Conservation (phyloP, 1,139 yeast genomes). For the Pichia sp. region DNA sequence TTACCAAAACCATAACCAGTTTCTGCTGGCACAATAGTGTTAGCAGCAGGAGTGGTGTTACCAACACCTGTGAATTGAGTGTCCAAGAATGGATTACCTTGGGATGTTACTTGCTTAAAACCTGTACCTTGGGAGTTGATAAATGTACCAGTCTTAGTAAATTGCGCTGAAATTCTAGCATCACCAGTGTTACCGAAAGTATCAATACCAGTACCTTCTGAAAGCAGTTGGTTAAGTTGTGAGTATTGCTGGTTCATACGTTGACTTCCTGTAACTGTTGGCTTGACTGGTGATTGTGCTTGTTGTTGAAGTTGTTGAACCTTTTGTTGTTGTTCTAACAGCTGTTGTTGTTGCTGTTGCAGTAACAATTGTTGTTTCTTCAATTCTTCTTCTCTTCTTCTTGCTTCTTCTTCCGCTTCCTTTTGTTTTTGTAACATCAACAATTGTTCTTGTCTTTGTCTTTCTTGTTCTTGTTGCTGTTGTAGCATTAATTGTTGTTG, state of each 20-base stretch:
- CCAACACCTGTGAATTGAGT: constrained; percentile 78
- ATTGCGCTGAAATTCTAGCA: constrained; percentile 88
- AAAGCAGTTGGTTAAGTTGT: constrained; percentile 74
- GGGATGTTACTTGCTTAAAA: constrained; percentile 46
- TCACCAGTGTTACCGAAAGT: constrained; percentile 96
- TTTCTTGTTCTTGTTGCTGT: constrained; percentile 28
- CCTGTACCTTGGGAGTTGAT: constrained; percentile 91
- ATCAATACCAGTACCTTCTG: constrained; percentile 90
- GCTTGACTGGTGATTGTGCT: constrained; percentile 37
- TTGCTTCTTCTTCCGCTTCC: constrained; percentile 33
- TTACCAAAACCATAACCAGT: constrained; percentile 97
- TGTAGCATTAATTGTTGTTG: constrained; percentile 36
- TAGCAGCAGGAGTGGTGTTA: constrained; percentile 36
- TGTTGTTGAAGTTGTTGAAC: constrained; percentile 29
- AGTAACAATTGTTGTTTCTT: constrained; percentile 25
- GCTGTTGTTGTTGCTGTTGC: constrained; percentile 29
- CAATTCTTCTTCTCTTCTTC: constrained; percentile 34
- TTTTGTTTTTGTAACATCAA: constrained; percentile 13
- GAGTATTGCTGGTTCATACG: constrained; percentile 54
- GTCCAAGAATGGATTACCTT: constrained; percentile 64
- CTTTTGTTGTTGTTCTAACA: constrained; percentile 32
- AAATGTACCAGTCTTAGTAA: constrained; percentile 76
- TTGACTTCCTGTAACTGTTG: constrained; percentile 46
- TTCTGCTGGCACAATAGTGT: constrained; percentile 52
- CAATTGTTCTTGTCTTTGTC: constrained; percentile 4